These are phyloP conservation scores for Fusarium buharicum DNA, from an alignment of 2,329 filamentous ascomycete species.

Conservation along the genomic window DNA sequence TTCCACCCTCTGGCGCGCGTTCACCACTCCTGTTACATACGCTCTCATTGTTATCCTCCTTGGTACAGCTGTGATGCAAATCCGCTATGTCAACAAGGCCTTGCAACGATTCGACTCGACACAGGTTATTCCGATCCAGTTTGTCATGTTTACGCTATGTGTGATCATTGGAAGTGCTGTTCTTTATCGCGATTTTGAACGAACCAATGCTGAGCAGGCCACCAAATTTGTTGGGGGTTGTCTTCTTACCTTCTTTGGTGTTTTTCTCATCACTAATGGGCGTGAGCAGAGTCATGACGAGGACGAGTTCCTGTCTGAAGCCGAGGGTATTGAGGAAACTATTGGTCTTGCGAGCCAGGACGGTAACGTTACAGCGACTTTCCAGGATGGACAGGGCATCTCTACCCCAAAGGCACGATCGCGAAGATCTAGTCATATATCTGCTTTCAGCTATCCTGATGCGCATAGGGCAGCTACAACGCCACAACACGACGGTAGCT, in stretches of 20 bases:
- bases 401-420: constrained; percentile 50
- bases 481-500: constrained; percentile 50
- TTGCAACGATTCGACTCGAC: constrained; percentile 96
- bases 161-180: constrained; percentile 95
- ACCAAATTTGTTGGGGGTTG: constrained; percentile 91
- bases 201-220: constrained; percentile 76
- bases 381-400: constrained; percentile 34
- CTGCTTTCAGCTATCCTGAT: constrained; percentile 58
- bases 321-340: constrained; percentile 70
- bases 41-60: constrained; percentile 82
- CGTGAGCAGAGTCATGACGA: constrained; percentile 70
- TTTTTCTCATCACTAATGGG: constrained; percentile 96
- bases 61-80: constrained; percentile 91
- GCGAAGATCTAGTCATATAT: constrained; percentile 61
- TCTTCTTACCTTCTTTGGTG: constrained; percentile 90
- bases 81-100: constrained; percentile 90
- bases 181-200: constrained; percentile 93
- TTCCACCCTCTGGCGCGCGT: constrained; percentile 85
- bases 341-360: constrained; percentile 68
- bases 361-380: constrained; percentile 28
- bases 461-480: constrained; percentile 51
- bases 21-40: constrained; percentile 93
- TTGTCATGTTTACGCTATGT: constrained; percentile 94
- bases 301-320: constrained; percentile 62
- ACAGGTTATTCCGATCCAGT: constrained; percentile 97